These are phyloP conservation scores for Themeda triandra DNA, from an alignment of 176 grass and related monocot species.

Conservation along the genomic window DNA sequence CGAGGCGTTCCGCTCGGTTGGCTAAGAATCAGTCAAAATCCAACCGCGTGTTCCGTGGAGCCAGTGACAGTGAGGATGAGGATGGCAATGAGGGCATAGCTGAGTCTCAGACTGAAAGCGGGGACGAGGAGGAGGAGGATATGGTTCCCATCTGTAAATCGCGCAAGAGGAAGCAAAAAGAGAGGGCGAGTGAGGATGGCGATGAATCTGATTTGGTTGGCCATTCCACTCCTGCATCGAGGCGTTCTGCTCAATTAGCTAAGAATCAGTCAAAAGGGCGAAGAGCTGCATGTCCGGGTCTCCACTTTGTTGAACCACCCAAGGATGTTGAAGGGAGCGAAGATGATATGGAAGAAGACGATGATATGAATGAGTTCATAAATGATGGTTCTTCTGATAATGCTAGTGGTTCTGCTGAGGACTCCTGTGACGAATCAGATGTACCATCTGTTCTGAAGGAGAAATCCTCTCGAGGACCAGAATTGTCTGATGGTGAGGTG, in stretches of 20 bases:
- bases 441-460: conserved; percentile 4
- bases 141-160: not conserved
- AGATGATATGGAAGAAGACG: conserved; percentile 37
- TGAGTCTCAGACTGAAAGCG: not conserved
- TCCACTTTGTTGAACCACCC: conserved; percentile 38
- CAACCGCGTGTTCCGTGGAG: not conserved
- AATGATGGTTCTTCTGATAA: conserved; percentile 40
- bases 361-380: conserved; percentile 59
- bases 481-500: conserved; percentile 27
- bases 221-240: conserved; percentile 14
- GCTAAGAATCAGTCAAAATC: conserved; percentile 14
- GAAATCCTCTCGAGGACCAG: conserved; percentile 1
- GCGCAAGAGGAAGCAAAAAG: not conserved
- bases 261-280: conserved; percentile 17
- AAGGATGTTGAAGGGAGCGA: conserved; percentile 42
- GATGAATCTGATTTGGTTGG: conserved; percentile 5
- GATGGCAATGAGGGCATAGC: not conserved
- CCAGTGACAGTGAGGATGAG: conserved; percentile 48
- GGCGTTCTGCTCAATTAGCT: conserved; percentile 25
- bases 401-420: conserved; percentile 2
- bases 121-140: not conserved
- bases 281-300: not conserved
- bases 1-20: conserved; percentile 35
- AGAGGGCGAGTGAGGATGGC: not conserved
- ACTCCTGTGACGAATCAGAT: not conserved